Evolutionary conservation across 257 asterid genomes (phyloP).

Genomic region (Anisodus acutangulus): DNA sequence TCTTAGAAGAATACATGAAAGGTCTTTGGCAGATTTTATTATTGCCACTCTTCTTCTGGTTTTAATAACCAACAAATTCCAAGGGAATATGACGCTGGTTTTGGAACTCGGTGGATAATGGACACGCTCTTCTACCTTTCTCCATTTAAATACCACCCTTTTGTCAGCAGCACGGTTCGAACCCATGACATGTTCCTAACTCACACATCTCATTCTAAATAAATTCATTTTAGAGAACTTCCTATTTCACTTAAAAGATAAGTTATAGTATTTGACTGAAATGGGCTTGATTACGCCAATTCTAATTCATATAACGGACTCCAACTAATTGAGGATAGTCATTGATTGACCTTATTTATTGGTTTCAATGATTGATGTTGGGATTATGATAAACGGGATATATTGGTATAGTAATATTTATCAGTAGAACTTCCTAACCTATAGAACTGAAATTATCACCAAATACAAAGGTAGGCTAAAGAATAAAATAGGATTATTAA

Average conservation of each 20-base stretch:
- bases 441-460: background rate
- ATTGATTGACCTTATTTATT: background rate
- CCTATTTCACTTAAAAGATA: background rate
- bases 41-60: background rate
- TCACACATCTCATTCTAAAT: background rate
- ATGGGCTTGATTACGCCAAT: background rate
- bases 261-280: background rate
- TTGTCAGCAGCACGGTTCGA: background rate
- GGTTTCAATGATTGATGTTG: too few species aligned
- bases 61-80: background rate
- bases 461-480: background rate
- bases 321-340: background rate
- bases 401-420: background rate
- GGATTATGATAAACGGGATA: too few species aligned
- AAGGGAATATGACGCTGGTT: background rate
- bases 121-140: too few species aligned
- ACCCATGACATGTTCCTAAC: background rate
- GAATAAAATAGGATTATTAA: too few species aligned
- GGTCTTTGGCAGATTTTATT: background rate
- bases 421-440: background rate
- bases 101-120: too few species aligned
- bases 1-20: background rate
- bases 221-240: background rate
- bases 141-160: too few species aligned
- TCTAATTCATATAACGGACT: background rate